Base-by-base conservation (phyloP, 2,329 filamentous ascomycete genomes). In the Alternaria metachromatica region DNA sequence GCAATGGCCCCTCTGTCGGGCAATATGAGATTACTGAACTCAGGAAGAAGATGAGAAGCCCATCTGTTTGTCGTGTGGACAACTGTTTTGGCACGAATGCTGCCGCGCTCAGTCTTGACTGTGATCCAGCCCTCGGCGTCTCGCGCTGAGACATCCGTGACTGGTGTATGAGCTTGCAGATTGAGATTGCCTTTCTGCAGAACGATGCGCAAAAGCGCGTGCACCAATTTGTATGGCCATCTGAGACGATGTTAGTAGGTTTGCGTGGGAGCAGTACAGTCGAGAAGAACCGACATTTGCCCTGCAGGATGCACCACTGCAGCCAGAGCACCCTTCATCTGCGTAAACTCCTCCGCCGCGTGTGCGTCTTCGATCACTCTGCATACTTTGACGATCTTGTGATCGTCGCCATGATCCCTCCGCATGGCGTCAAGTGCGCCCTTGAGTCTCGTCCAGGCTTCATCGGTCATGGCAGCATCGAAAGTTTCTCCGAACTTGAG, bases 391-490 rank as follows among this genome's bases (percentile, higher is more conserved):
- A 63, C 60, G 15, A 66, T 60, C 10, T 60, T 57, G 8, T 63
- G 15, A 28, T 63, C 60, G 15, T 59, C 55, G 11, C 64, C 64
- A 18, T 66, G 62, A 26, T 66, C 64, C 8, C 26, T 59, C 26
- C 48, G 64, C 55, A 66, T 62, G 30, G 53, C 62, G 28, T 66
- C 33, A 12, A 64, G 37, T 25, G 62, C 64, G 37, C 62, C 58
- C 33, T 58, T 62, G 25, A 66, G 62, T 25, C 64, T 55, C 41
- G 30, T 25, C 64, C 64, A 66, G 12, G 64, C 64, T 21, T 66
- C 64, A 33, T 66, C 64, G 9, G 64, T 60, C 64, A 66, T 66
- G 45, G 64, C 64, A 20, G 64, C 64, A 55, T 66, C 64, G 33
- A 64, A 66, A 8, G 64, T 66, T 30, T 66, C 58, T 6, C 58